Conservation (phyloP, 164 flowering plant genomes). For the Vitis amurensis region DNA sequence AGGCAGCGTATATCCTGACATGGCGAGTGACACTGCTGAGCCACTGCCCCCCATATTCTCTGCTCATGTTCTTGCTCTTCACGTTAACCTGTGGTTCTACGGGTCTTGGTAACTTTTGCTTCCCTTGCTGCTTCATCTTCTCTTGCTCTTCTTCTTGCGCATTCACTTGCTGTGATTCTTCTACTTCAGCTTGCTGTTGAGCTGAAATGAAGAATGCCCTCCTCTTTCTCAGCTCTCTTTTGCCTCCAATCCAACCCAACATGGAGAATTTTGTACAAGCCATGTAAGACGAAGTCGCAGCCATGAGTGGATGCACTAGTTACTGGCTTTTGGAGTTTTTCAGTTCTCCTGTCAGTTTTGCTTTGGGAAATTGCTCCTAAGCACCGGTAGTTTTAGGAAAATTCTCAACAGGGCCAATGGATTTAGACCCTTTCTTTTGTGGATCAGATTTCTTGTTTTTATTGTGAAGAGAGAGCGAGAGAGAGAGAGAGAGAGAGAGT, state of each 20-base stretch:
- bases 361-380: background rate
- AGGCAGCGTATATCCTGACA: constrained; percentile 84
- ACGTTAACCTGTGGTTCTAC: constrained; percentile 52
- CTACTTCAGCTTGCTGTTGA: constrained; percentile 35
- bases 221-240: constrained; percentile 13
- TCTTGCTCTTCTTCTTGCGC: constrained; percentile 12
- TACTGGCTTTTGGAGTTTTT: background rate
- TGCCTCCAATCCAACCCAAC: constrained; percentile 29
- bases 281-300: constrained; percentile 39
- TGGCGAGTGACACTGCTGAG: constrained; percentile 75
- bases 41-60: constrained; percentile 85
- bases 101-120: constrained; percentile 31
- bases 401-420: background rate
- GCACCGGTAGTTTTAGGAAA: background rate
- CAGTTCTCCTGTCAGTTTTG: background rate
- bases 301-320: constrained; percentile 17
- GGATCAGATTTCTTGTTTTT: constrained; percentile 22
- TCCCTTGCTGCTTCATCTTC: constrained; percentile 10
- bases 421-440: constrained; percentile 16
- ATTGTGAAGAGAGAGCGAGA: background rate
- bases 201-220: constrained; percentile 33
- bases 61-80: constrained; percentile 69
- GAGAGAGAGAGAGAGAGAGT: no score
- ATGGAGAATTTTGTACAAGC: constrained; percentile 36
- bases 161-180: constrained; percentile 19